These are phyloP conservation scores for Fusarium stilboides DNA, from an alignment of 2,329 filamentous ascomycete species.

Conservation along the genomic window DNA sequence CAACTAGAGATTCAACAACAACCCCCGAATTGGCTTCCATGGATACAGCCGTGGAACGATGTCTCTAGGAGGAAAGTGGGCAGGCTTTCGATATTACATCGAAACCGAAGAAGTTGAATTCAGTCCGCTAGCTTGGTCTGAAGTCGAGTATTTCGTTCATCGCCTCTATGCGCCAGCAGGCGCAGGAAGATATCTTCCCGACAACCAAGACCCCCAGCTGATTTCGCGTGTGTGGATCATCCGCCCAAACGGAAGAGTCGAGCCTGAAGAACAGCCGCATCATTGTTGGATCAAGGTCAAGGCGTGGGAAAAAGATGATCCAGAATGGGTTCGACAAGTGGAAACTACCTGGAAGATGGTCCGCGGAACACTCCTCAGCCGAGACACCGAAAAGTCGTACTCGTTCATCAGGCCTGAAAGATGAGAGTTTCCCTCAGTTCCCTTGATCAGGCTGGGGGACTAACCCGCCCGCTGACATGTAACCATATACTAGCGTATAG, in stretches of 20 bases:
- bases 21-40: background rate
- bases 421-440: too few relatives aligned
- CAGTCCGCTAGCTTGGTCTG: background rate
- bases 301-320: background rate
- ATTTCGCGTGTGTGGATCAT: conserved; percentile 6
- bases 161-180: background rate
- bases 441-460: too few relatives aligned
- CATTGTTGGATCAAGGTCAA: conserved; percentile 12
- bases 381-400: too few relatives aligned
- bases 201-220: background rate
- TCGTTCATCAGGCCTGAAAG: too few relatives aligned
- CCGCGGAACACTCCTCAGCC: too few relatives aligned
- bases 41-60: background rate
- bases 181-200: background rate
- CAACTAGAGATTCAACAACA: background rate
- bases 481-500: too few relatives aligned
- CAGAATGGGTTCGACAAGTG: background rate
- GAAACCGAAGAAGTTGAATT: conserved; percentile 4
- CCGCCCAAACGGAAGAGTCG: background rate
- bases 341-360: conserved; percentile 9
- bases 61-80: background rate
- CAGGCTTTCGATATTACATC: conserved; percentile 2
- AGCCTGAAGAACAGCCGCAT: background rate
- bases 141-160: background rate
- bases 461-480: too few relatives aligned